Percentiles rank a stretch among this genome's conserved stretches.
phyloP scores from a whole-genome alignment of 164 flowering plant genomes.

The Echeveria elegans region DNA sequence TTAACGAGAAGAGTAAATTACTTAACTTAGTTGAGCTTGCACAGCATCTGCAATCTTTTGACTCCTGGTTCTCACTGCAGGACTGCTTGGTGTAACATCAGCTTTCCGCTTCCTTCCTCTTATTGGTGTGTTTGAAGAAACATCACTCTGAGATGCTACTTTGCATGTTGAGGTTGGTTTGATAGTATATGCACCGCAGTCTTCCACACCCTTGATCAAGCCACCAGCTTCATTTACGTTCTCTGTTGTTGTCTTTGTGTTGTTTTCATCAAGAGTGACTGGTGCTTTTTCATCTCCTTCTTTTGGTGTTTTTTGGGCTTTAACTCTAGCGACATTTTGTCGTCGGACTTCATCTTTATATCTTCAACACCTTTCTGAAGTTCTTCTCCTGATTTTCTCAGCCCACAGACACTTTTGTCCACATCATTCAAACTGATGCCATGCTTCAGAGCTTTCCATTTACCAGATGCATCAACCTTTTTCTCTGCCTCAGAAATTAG shows the following conservation, averaged over 20 bases:
- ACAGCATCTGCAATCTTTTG: slow-evolving; percentile 13
- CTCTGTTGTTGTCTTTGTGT: too few species aligned
- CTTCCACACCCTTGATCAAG: background rate
- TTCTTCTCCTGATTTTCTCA: slow-evolving; percentile 5
- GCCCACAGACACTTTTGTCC: slow-evolving; percentile 4
- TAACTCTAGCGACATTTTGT: background rate
- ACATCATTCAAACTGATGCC: background rate
- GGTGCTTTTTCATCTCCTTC: background rate
- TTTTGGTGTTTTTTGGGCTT: slow-evolving; percentile 8
- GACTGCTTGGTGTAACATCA: background rate
- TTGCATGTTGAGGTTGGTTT: background rate
- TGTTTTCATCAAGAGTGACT: too few species aligned
- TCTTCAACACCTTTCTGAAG: slow-evolving; percentile 2
- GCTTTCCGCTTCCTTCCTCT: background rate
- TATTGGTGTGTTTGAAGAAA: background rate
- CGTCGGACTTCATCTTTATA: background rate
- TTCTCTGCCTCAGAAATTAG: background rate
- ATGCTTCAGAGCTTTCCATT: background rate
- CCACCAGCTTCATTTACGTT: background rate
- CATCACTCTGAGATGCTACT: background rate
- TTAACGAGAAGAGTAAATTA: background rate
- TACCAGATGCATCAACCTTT: background rate
- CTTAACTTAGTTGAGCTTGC: background rate
- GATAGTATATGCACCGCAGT: background rate
- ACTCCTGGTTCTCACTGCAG: slow-evolving; percentile 14